Evolutionary conservation across 768 basidiomycete species (phyloP).

Genomic region (Ramaria rubella): DNA sequence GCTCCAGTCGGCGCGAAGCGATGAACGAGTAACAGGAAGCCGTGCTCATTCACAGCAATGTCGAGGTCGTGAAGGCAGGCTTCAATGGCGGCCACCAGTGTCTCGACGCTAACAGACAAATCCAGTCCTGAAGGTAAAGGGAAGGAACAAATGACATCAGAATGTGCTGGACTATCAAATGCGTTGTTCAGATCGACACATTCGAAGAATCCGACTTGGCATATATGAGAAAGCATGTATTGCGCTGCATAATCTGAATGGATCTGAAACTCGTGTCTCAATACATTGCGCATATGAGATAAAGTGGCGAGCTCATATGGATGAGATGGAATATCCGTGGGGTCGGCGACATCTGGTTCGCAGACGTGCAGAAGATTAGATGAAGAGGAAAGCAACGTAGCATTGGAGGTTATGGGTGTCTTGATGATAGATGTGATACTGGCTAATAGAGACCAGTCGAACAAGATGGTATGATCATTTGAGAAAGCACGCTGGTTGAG

Average conservation of each 20-base stretch:
- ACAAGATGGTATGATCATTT: slow-evolving; percentile 45
- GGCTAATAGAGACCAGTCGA: slow-evolving; percentile 59
- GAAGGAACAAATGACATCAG: slow-evolving; percentile 45
- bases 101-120: slow-evolving; percentile 64
- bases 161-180: slow-evolving; percentile 32
- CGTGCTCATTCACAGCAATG: slow-evolving; percentile 67
- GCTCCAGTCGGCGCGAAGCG: slow-evolving; percentile 72
- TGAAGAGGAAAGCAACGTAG: slow-evolving; percentile 18
- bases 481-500: slow-evolving; percentile 38
- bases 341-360: slow-evolving; percentile 20
- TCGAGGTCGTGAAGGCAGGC: slow-evolving; percentile 64
- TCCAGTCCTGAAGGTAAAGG: slow-evolving; percentile 69
- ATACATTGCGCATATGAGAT: slow-evolving; percentile 51
- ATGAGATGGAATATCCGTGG: slow-evolving; percentile 27
- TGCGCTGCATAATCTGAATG: slow-evolving; percentile 45
- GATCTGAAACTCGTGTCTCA: slow-evolving; percentile 55
- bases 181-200: slow-evolving; percentile 34
- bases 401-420: slow-evolving; percentile 18
- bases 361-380: slow-evolving; percentile 43
- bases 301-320: slow-evolving; percentile 55
- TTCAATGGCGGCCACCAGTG: slow-evolving; percentile 63
- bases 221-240: slow-evolving; percentile 51
- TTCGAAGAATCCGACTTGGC: slow-evolving; percentile 56
- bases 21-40: slow-evolving; percentile 59
- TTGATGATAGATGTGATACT: slow-evolving; percentile 58